A percentile compares a stretch with the other conserved stretches of the same genome.
Evolutionary conservation across 495 filamentous ascomycete species (phyloP).

Genomic region (Haplographium delicatum): DNA sequence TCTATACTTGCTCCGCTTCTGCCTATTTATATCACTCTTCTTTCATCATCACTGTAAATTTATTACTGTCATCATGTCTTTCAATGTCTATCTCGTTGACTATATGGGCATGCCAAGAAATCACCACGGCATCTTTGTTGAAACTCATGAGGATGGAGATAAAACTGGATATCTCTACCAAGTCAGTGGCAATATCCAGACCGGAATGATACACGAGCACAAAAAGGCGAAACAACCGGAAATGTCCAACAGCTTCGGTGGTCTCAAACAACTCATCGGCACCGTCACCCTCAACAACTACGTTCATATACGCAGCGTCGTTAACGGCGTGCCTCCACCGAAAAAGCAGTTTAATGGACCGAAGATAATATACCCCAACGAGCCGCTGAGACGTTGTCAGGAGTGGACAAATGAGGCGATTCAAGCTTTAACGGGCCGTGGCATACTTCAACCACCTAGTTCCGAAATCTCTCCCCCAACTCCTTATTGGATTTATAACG

Average conservation of each 20-base stretch:
- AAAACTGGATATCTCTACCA: neutral
- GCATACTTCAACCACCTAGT: neutral
- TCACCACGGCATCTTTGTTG: neutral
- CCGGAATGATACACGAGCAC: neutral
- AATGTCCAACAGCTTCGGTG: neutral
- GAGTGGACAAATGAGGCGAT: neutral
- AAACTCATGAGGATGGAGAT: neutral
- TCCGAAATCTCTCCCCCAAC: neutral
- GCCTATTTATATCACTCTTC: too few relatives aligned
- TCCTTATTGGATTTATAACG: neutral
- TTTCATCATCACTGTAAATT: neutral
- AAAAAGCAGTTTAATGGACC: neutral
- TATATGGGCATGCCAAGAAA: neutral
- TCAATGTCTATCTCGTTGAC: neutral
- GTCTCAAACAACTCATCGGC: neutral
- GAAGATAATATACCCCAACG: neutral
- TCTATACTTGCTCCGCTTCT: too few relatives aligned
- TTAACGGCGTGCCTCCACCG: neutral
- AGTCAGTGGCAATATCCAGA: neutral
- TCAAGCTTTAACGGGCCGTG: neutral
- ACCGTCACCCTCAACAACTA: neutral
- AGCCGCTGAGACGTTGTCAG: neutral
- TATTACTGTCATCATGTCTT: neutral
- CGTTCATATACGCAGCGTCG: neutral
- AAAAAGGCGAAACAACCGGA: neutral